These are phyloP conservation scores for Cytospora leucostoma DNA, from an alignment of 2,329 filamentous ascomycete species.

Conservation along the genomic window DNA sequence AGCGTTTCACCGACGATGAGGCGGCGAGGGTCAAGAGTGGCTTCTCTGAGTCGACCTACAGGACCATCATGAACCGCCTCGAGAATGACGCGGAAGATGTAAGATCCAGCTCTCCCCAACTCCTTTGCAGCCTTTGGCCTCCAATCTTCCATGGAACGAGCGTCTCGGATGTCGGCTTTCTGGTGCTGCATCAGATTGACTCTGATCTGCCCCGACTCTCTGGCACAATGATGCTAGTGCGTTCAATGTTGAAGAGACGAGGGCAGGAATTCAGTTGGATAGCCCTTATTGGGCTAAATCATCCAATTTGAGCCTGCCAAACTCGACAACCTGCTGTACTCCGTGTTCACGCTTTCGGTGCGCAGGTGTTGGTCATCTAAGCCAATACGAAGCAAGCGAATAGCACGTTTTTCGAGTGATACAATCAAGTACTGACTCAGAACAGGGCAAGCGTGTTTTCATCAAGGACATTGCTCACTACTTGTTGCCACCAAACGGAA, in stretches of 20 bases:
- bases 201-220: constrained; percentile 2
- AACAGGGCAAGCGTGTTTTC: constrained; percentile 85
- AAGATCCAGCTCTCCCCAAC: constrained; percentile 37
- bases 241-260: neutral
- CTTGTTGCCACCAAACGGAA: constrained; percentile 72
- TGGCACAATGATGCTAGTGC: constrained; percentile 16
- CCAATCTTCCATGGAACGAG: constrained; percentile 25
- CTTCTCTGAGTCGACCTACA: constrained; percentile 70
- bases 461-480: constrained; percentile 99
- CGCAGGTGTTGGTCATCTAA: constrained; percentile 30
- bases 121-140: constrained; percentile 22
- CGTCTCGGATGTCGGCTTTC: neutral
- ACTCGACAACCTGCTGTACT: constrained; percentile 13
- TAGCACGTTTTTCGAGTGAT: neutral
- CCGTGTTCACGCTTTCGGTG: constrained; percentile 21
- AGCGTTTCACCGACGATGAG: constrained; percentile 73
- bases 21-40: constrained; percentile 60
- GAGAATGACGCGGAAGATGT: constrained; percentile 75
- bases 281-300: constrained; percentile 3
- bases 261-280: neutral
- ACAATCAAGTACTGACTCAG: constrained; percentile 20
- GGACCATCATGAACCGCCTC: constrained; percentile 75
- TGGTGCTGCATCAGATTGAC: constrained; percentile 1
- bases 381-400: neutral
- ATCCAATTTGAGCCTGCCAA: constrained; percentile 9